A percentile compares a stretch with the other conserved stretches of the same genome.
These are phyloP conservation scores for Phytophthora hybrid DNA, from an alignment of 352 stramenopile species.

Conservation along the genomic window DNA sequence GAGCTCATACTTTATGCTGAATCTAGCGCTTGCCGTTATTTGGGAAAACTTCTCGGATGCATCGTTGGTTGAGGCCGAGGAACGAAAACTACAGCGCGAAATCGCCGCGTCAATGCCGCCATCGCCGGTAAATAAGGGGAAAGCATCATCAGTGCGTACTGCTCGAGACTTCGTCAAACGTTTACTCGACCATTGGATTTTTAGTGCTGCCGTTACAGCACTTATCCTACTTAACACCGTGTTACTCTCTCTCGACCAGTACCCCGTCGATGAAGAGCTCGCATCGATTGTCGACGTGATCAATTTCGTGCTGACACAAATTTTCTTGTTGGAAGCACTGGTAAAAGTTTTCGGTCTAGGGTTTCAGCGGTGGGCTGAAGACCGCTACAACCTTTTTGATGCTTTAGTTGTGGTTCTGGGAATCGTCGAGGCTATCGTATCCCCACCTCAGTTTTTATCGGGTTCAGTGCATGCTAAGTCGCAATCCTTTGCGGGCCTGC, in stretches of 20 bases:
- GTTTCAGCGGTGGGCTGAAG: conserved; percentile 47
- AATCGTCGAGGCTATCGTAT: conserved; percentile 52
- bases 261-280: conserved; percentile 53
- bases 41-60: conserved; percentile 81
- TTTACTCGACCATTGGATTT: conserved; percentile 59
- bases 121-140: neutral
- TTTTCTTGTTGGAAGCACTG: conserved; percentile 57
- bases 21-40: conserved; percentile 92
- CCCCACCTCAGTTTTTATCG: conserved; percentile 43
- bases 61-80: conserved; percentile 64
- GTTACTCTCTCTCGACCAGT: conserved; percentile 82
- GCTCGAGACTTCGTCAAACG: conserved; percentile 28
- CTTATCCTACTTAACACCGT: conserved; percentile 88
- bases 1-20: conserved; percentile 92
- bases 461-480: conserved; percentile 18
- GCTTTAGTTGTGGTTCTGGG: conserved; percentile 64
- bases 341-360: conserved; percentile 85
- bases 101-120: conserved; percentile 21
- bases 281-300: conserved; percentile 53
- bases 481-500: conserved; percentile 75
- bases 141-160: conserved; percentile 7
- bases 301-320: conserved; percentile 67
- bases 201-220: conserved; percentile 53
- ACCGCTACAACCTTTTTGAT: conserved; percentile 89
- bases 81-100: conserved; percentile 43